Evolutionary conservation across 352 stramenopile species (phyloP), one percentile per base, ranked within the genome.

Genomic region (Aphanomyces astaci): DNA sequence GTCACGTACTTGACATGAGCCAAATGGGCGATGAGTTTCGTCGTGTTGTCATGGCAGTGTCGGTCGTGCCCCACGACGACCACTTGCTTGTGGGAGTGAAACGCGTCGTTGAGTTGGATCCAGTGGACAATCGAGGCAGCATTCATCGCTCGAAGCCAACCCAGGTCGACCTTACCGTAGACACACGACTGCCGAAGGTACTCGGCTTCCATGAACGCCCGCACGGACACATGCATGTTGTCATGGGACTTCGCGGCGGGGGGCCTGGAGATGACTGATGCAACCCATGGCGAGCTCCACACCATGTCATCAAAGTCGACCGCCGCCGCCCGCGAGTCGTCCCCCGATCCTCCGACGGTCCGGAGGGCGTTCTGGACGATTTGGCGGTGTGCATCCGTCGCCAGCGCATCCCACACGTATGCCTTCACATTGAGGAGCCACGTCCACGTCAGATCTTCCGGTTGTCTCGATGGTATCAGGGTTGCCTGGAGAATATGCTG

Each of bases 61-160:
- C 51, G 30, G 19, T 59, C 30, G 25, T 36, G 22, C 7, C 51
- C 51, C 0, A 59, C 51, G 51, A 59, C 51, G 30, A 59, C 19
- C 11, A 59, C 30, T 5, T 59, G 51, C n/a, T 30, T 59, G 19
- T 17, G 7, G 13, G 51, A 24, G 11, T 39, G 13, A 19, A 59
- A 0, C 7, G 51, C 51, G 13, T 59, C 51, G 0, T 39, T 3
- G 25, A 59, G 0, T n/a, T 59, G 7, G 25, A 59, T 59, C 51
- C 51, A 59, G 24, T 59, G 27, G 30, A 32, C 2, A n/a, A 59
- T 25, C 7, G n/a, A n/a, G 33, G 11, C n/a, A 25, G 51, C 30
- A 59, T 59, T 59, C 51, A 59, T 59, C 30, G 51, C 30, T 19
- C 51, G 51, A 13, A 59, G 22, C 51, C 51, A 59, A 9, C 30